phyloP scores from a whole-genome alignment of 2,329 filamentous ascomycete species.

The Dothistroma pini region DNA sequence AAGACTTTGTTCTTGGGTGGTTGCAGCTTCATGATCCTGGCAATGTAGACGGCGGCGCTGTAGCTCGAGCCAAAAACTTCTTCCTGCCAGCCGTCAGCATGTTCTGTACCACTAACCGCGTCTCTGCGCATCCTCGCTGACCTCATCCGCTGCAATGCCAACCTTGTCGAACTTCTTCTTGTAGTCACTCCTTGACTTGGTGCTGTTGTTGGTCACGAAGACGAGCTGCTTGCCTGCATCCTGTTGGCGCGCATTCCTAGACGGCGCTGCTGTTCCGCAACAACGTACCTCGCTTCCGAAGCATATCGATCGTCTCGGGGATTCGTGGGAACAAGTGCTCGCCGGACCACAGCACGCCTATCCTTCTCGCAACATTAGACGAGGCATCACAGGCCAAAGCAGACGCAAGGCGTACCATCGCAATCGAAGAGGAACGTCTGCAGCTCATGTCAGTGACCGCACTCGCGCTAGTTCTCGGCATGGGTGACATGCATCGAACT shows the following conservation, averaged over 20 bases:
- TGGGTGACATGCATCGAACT: slow-evolving; percentile 69
- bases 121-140: slow-evolving; percentile 29
- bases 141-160: slow-evolving; percentile 71
- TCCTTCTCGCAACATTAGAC: slow-evolving; percentile 41
- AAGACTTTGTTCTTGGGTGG: slow-evolving; percentile 86
- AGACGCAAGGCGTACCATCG: slow-evolving; percentile 65
- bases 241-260: neutral
- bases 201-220: slow-evolving; percentile 99
- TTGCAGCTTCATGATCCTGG: slow-evolving; percentile 78
- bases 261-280: neutral
- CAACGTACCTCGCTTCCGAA: slow-evolving; percentile 71
- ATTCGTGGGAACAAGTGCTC: slow-evolving; percentile 83
- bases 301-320: slow-evolving; percentile 77
- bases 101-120: neutral
- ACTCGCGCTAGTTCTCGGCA: neutral
- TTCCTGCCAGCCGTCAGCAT: slow-evolving; percentile 51
- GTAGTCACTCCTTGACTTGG: slow-evolving; percentile 90
- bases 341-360: slow-evolving; percentile 95
- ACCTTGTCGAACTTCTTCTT: slow-evolving; percentile 81
- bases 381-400: neutral
- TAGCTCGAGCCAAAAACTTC: slow-evolving; percentile 97
- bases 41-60: slow-evolving; percentile 92
- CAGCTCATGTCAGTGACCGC: neutral
- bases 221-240: slow-evolving; percentile 77
- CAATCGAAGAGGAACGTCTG: slow-evolving; percentile 94